Conservation (phyloP, 148 eudicot genomes). For the Vaccinium darrowii region DNA sequence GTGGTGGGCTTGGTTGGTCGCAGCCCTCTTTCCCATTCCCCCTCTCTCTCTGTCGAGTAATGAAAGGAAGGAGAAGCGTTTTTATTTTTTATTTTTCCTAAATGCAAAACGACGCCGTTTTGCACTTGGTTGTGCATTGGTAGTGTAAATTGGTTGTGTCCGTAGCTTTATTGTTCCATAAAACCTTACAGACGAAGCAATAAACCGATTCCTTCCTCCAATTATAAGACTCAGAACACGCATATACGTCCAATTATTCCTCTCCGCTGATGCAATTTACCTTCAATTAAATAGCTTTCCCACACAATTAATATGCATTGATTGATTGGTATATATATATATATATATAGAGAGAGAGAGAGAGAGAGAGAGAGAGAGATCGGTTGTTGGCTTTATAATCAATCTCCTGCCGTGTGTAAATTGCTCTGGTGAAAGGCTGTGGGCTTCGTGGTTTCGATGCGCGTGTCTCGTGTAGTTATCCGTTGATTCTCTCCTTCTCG, state of each 20-base stretch:
- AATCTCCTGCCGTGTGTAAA: neutral
- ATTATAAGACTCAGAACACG: neutral
- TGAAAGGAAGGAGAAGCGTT: too few relatives aligned
- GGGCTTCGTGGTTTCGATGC: slow-evolving; percentile 8
- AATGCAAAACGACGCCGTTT: too few relatives aligned
- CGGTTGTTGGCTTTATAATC: neutral
- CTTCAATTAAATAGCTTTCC: neutral
- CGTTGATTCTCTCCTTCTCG: slow-evolving; percentile 14
- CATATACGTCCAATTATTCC: neutral
- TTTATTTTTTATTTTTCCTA: too few relatives aligned
- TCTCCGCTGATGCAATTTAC: too few relatives aligned
- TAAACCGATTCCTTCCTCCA: neutral
- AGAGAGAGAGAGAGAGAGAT: neutral
- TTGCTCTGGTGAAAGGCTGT: neutral
- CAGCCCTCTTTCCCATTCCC: too few relatives aligned
- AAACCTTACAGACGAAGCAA: slow-evolving; percentile 1
- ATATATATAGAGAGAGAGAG: neutral
- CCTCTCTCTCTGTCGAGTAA: too few relatives aligned
- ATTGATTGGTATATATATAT: neutral
- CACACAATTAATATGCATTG: too few relatives aligned
- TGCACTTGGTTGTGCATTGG: too few relatives aligned
- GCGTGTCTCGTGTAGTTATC: slow-evolving; percentile 22
- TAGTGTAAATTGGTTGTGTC: too few relatives aligned
- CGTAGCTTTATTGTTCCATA: too few relatives aligned
- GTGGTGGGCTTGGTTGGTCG: too few relatives aligned